Conservation (phyloP, 192 early-diverging fungal genomes). For the Backusella psychrophila region DNA sequence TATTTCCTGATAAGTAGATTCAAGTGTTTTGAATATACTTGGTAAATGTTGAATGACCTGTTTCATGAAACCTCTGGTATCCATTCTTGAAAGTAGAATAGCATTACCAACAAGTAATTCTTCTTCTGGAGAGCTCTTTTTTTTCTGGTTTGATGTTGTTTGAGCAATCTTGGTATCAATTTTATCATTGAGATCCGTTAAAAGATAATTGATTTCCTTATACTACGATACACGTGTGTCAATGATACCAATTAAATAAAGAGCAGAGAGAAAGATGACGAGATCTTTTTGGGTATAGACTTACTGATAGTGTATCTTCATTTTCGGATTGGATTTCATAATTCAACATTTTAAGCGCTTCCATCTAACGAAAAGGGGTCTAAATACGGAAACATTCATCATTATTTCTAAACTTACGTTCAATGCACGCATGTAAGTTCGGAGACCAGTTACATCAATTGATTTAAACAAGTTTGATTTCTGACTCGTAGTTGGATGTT, state of each 20-base stretch:
- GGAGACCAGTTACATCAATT: conserved; percentile 18
- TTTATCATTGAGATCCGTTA: conserved; percentile 48
- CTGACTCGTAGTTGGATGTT: background rate
- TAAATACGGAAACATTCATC: background rate
- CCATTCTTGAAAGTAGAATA: conserved; percentile 35
- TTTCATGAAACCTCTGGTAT: conserved; percentile 32
- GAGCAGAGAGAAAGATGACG: background rate
- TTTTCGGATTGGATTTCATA: background rate
- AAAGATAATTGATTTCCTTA: conserved; percentile 40
- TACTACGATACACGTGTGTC: conserved; percentile 5
- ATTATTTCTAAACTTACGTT: conserved; percentile 9
- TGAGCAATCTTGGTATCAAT: conserved; percentile 41
- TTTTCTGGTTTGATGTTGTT: conserved; percentile 32
- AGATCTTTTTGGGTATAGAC: background rate
- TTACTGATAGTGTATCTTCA: conserved; percentile 12
- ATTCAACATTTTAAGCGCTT: background rate
- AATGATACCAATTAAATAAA: background rate
- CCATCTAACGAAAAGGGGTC: background rate
- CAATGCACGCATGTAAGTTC: conserved; percentile 33
- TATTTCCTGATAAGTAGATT: conserved; percentile 8
- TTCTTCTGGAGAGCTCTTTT: conserved; percentile 6
- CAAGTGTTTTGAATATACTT: conserved; percentile 16
- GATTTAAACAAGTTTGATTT: conserved; percentile 5
- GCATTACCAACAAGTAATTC: conserved; percentile 16
- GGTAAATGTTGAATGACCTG: conserved; percentile 23